A percentile compares a stretch with the other conserved stretches of the same genome.
These are phyloP conservation scores for Metarhizium sp. DNA, from an alignment of 2,329 filamentous ascomycete species.

Conservation along the genomic window DNA sequence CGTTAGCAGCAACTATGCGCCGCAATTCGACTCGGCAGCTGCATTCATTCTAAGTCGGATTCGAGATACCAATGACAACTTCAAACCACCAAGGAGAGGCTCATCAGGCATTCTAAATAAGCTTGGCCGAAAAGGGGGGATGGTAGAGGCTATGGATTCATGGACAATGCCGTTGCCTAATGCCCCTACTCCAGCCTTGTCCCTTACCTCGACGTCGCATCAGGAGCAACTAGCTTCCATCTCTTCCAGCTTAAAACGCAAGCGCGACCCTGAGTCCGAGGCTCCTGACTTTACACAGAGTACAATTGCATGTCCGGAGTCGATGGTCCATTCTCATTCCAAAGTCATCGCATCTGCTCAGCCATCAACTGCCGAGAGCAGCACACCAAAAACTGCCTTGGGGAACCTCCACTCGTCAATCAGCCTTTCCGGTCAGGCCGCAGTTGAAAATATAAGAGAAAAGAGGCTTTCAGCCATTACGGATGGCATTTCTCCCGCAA, in stretches of 20 bases:
- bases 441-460: conserved; percentile 20
- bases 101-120: background rate
- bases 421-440: conserved; percentile 6
- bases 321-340: background rate
- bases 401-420: conserved; percentile 4
- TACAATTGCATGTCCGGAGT: conserved; percentile 20
- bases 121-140: background rate
- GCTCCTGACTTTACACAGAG: conserved; percentile 21
- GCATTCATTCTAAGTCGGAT: conserved; percentile 5
- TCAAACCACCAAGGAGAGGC: background rate
- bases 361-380: background rate
- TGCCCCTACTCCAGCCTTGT: too few relatives aligned
- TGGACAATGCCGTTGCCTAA: background rate
- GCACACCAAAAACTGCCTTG: background rate
- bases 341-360: background rate
- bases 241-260: conserved; percentile 16
- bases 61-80: background rate
- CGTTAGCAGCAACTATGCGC: background rate
- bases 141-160: background rate
- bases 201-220: background rate
- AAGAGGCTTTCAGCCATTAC: conserved; percentile 24
- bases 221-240: background rate
- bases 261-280: conserved; percentile 12
- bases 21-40: conserved; percentile 4
- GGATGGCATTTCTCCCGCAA: conserved; percentile 21